These are phyloP conservation scores for Phoma herbarum DNA, from an alignment of 2,329 filamentous ascomycete species.

Conservation along the genomic window DNA sequence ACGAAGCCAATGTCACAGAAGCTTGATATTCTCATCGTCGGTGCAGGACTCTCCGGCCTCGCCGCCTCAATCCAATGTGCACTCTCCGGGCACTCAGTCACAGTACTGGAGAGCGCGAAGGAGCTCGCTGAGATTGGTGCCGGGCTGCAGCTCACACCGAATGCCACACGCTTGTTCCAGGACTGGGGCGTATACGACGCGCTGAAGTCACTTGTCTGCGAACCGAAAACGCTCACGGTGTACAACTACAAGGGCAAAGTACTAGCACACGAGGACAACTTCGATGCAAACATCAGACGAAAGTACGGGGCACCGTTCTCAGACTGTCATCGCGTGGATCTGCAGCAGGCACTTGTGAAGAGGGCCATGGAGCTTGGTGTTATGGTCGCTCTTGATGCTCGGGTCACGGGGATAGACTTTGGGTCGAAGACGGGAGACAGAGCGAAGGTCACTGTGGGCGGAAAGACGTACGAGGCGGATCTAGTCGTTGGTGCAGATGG, in stretches of 20 bases:
- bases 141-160: slow-evolving; percentile 49
- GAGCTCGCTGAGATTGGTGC: slow-evolving; percentile 55
- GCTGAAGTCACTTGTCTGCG: slow-evolving; percentile 50
- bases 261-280: slow-evolving; percentile 62
- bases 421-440: slow-evolving; percentile 38
- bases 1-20: slow-evolving; percentile 20
- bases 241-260: slow-evolving; percentile 62
- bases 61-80: slow-evolving; percentile 56
- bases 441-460: slow-evolving; percentile 54
- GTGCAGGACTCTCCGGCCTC: slow-evolving; percentile 55
- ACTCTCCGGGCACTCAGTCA: slow-evolving; percentile 52
- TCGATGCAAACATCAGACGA: slow-evolving; percentile 61
- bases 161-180: slow-evolving; percentile 59
- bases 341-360: slow-evolving; percentile 63
- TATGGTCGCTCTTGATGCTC: slow-evolving; percentile 58
- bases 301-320: slow-evolving; percentile 67
- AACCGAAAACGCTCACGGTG: slow-evolving; percentile 61
- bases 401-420: slow-evolving; percentile 61
- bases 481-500: slow-evolving; percentile 71
- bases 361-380: slow-evolving; percentile 64
- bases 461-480: slow-evolving; percentile 58
- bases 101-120: slow-evolving; percentile 54
- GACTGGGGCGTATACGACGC: slow-evolving; percentile 60
- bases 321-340: slow-evolving; percentile 69
- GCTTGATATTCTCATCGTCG: slow-evolving; percentile 43